These are phyloP conservation scores for Nemophila menziesii DNA, from an alignment of 257 asterid species.

Conservation along the genomic window DNA sequence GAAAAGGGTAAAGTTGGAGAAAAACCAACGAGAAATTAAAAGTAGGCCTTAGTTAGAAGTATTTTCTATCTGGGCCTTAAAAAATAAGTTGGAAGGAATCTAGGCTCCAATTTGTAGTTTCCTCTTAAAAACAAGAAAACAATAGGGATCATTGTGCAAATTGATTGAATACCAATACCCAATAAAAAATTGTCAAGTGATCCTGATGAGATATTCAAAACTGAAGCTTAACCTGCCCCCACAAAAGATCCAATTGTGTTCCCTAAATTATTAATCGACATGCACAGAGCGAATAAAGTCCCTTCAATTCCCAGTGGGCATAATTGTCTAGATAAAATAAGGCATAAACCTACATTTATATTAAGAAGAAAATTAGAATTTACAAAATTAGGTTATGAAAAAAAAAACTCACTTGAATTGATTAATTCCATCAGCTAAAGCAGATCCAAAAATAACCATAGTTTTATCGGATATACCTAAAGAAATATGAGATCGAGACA, in stretches of 20 bases:
- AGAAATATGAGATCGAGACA: slow-evolving; percentile 46
- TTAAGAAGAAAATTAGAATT: no score
- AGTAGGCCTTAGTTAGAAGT: no score
- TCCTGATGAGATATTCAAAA: slow-evolving; percentile 71
- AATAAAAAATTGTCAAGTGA: slow-evolving; percentile 57
- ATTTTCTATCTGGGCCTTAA: no score
- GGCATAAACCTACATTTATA: slow-evolving; percentile 75
- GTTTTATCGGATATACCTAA: slow-evolving; percentile 64
- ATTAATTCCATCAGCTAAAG: slow-evolving; percentile 76
- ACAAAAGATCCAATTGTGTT: slow-evolving; percentile 61
- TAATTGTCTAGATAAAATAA: slow-evolving; percentile 83
- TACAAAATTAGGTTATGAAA: no score
- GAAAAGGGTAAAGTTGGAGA: no score
- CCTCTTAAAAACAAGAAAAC: neutral
- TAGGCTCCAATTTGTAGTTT: no score
- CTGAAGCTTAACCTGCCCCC: slow-evolving; percentile 78
- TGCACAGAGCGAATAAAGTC: slow-evolving; percentile 77
- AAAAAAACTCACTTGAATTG: slow-evolving; percentile 84
- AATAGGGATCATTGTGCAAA: neutral
- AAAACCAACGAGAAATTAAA: no score
- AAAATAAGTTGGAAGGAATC: no score
- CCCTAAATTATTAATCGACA: slow-evolving; percentile 89
- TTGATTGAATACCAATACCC: slow-evolving; percentile 18
- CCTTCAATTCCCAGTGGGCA: slow-evolving; percentile 96
- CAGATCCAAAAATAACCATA: slow-evolving; percentile 72